Percentiles rank a stretch among this genome's conserved stretches.
These are phyloP conservation scores for Gossypium trilobum DNA, from an alignment of 441 rosid species.

Conservation along the genomic window DNA sequence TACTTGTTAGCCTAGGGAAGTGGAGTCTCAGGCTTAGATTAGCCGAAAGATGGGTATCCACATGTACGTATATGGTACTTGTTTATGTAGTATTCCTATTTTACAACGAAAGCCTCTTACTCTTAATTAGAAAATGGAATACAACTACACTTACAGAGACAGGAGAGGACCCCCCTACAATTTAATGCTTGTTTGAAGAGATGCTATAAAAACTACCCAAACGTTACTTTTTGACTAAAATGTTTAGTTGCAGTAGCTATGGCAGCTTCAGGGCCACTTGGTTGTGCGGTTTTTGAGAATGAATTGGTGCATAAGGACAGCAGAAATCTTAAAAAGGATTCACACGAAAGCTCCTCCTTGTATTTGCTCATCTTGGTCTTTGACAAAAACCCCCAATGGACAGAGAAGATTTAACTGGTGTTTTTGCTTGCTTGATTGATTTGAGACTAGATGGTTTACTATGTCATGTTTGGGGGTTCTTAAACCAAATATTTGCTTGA, in stretches of 20 bases:
- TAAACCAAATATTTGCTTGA: neutral
- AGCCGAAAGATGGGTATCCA: neutral
- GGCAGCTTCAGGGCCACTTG: conserved; percentile 16
- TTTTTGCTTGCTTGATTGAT: neutral
- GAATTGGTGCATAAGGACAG: neutral
- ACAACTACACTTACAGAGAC: no score
- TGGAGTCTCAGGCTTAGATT: neutral
- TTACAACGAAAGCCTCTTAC: neutral
- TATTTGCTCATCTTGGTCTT: conserved; percentile 17
- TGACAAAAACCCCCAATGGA: neutral
- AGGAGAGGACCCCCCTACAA: neutral
- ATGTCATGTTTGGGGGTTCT: neutral
- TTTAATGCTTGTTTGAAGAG: neutral
- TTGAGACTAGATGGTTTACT: no score
- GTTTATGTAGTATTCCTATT: neutral
- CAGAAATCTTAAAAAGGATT: conserved; percentile 3
- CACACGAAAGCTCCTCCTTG: neutral
- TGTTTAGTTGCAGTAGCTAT: conserved; percentile 30
- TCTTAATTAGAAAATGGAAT: no score
- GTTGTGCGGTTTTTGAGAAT: neutral
- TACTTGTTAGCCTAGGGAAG: neutral
- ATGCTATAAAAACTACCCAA: conserved; percentile 13
- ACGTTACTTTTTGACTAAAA: conserved; percentile 28
- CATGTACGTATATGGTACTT: neutral
- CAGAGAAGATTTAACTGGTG: neutral